A percentile compares a stretch with the other conserved stretches of the same genome.
Conservation (phyloP, 345 rosid species). For the Populus euphratica region DNA sequence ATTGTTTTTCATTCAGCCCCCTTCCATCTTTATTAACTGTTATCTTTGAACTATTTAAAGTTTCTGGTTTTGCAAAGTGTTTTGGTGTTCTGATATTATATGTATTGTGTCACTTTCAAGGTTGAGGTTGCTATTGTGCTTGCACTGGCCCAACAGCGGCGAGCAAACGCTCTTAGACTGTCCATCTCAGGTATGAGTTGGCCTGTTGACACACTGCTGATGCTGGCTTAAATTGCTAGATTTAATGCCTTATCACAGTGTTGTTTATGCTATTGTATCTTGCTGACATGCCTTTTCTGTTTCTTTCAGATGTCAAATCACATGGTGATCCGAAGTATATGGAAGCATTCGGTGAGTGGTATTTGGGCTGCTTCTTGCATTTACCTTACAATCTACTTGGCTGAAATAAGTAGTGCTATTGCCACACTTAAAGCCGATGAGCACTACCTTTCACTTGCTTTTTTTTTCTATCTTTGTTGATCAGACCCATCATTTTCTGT, state of each 20-base stretch:
- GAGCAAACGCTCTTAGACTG: slow-evolving; percentile 49
- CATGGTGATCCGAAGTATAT: slow-evolving; percentile 71
- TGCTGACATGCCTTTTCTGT: slow-evolving; percentile 12
- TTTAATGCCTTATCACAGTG: not conserved
- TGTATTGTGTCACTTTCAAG: slow-evolving; percentile 7
- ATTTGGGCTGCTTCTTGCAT: not conserved
- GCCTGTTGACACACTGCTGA: not conserved
- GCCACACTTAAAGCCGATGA: too few relatives aligned
- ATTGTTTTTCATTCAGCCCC: not conserved
- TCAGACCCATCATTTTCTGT: not conserved
- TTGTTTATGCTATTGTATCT: not conserved
- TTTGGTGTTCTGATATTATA: not conserved
- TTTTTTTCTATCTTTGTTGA: too few relatives aligned
- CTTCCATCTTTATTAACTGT: not conserved
- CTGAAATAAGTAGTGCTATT: not conserved
- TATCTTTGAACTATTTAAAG: not conserved
- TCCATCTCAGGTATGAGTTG: slow-evolving; percentile 59
- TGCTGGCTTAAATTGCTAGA: not conserved
- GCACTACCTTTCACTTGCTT: not conserved
- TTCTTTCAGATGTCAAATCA: slow-evolving; percentile 68
- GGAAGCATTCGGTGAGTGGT: slow-evolving; percentile 85
- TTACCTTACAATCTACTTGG: not conserved
- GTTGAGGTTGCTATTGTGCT: slow-evolving; percentile 34
- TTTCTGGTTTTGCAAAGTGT: not conserved
- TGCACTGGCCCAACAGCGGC: slow-evolving; percentile 30